Conservation (phyloP, 73 alveolate genomes). For the Halteria grandinella region DNA sequence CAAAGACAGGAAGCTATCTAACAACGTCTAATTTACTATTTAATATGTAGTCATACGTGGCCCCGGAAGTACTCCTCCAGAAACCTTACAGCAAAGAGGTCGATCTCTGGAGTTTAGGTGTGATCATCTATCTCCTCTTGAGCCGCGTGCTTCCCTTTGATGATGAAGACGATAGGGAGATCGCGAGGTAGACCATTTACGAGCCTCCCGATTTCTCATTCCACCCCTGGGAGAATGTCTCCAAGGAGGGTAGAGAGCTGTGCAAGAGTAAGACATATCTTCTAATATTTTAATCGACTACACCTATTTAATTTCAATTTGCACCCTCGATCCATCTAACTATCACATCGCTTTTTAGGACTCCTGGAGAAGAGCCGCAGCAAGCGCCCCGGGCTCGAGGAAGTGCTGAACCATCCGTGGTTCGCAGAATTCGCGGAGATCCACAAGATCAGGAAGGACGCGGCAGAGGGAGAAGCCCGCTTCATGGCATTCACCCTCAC, state of each 20-base stretch:
- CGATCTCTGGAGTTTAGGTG: slow-evolving; percentile 86
- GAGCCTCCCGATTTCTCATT: slow-evolving; percentile 82
- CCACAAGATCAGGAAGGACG: slow-evolving; percentile 17
- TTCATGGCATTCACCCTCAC: slow-evolving; percentile 40
- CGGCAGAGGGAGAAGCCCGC: slow-evolving; percentile 26
- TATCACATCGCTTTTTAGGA: not conserved
- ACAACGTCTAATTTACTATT: too few relatives aligned
- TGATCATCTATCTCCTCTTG: slow-evolving; percentile 75
- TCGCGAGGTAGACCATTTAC: slow-evolving; percentile 78
- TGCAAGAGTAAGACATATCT: slow-evolving; percentile 62
- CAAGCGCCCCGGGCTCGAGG: slow-evolving; percentile 60
- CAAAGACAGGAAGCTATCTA: too few relatives aligned
- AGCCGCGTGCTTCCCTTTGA: slow-evolving; percentile 89
- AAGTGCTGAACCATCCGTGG: slow-evolving; percentile 72
- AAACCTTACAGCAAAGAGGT: slow-evolving; percentile 79
- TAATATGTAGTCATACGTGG: slow-evolving; percentile 72
- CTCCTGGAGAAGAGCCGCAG: slow-evolving; percentile 57
- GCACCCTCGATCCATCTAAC: too few relatives aligned
- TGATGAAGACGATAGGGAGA: slow-evolving; percentile 85
- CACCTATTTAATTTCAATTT: too few relatives aligned
- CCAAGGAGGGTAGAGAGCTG: slow-evolving; percentile 75
- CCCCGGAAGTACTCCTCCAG: slow-evolving; percentile 86
- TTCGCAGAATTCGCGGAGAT: slow-evolving; percentile 44
- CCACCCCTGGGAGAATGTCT: slow-evolving; percentile 74
- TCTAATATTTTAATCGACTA: too few relatives aligned